These are phyloP conservation scores for Blastobotrys mokoenaii DNA, from an alignment of 805 yeast genomes.

Conservation along the genomic window DNA sequence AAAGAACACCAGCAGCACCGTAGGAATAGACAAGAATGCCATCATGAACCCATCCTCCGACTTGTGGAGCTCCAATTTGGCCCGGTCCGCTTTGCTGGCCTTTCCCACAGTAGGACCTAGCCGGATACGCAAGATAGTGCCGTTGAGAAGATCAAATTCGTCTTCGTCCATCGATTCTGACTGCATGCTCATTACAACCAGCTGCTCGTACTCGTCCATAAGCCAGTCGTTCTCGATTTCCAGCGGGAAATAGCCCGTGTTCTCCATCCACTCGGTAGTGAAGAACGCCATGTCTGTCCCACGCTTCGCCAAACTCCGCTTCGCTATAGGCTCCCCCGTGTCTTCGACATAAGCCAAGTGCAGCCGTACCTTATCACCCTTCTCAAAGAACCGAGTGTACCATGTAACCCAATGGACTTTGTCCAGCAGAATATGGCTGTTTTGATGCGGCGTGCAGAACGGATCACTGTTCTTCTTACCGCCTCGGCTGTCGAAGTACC, in stretches of 20 bases:
- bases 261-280: slow-evolving; percentile 63
- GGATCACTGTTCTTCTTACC: slow-evolving; percentile 51
- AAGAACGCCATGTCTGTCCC: slow-evolving; percentile 41
- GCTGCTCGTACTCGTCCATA: slow-evolving; percentile 41
- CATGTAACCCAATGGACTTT: slow-evolving; percentile 70
- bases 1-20: slow-evolving; percentile 12
- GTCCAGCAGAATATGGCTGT: slow-evolving; percentile 46
- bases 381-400: slow-evolving; percentile 59
- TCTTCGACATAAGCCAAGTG: slow-evolving; percentile 63
- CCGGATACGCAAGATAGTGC: slow-evolving; percentile 37
- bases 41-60: slow-evolving; percentile 30
- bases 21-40: slow-evolving; percentile 15
- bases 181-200: slow-evolving; percentile 62
- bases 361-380: slow-evolving; percentile 46
- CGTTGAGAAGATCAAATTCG: slow-evolving; percentile 51
- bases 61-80: slow-evolving; percentile 32
- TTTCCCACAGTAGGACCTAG: slow-evolving; percentile 32
- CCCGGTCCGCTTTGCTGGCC: slow-evolving; percentile 24
- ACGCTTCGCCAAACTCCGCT: slow-evolving; percentile 34
- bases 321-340: slow-evolving; percentile 33
- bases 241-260: slow-evolving; percentile 56
- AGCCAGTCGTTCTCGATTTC: slow-evolving; percentile 60
- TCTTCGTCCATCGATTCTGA: slow-evolving; percentile 60
- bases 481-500: slow-evolving; percentile 57
- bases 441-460: slow-evolving; percentile 76